Percentiles rank a stretch among this genome's conserved stretches.
phyloP scores from a whole-genome alignment of 208 protist genomes.

The Kentomonas sorsogonicus region DNA sequence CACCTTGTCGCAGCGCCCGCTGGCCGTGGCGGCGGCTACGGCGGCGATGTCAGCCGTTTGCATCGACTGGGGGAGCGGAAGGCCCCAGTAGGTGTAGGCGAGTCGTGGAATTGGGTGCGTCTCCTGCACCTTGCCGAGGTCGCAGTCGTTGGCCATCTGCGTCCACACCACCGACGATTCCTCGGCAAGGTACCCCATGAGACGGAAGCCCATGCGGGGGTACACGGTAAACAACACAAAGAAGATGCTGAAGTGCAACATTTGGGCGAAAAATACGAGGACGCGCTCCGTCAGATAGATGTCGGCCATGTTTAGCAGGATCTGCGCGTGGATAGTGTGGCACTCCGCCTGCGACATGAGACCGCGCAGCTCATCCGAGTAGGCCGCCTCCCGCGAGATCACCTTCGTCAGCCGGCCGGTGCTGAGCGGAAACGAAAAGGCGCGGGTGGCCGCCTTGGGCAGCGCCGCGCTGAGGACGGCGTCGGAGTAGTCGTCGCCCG shows the following conservation, averaged over 20 bases:
- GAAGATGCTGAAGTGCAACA: conserved; percentile 44
- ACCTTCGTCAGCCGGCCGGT: too few relatives aligned
- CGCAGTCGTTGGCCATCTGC: conserved; percentile 82
- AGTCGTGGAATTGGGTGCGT: conserved; percentile 31
- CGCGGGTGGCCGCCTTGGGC: too few relatives aligned
- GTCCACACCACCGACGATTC: conserved; percentile 82
- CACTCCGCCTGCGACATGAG: conserved; percentile 57
- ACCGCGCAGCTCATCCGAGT: conserved; percentile 40
- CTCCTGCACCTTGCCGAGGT: conserved; percentile 62
- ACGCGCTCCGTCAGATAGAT: conserved; percentile 46
- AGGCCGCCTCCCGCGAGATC: conserved; percentile 13
- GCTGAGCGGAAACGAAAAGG: too few relatives aligned
- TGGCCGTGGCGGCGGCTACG: not conserved
- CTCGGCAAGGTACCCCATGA: conserved; percentile 70
- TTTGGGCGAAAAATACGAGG: conserved; percentile 43
- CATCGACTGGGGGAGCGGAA: too few relatives aligned
- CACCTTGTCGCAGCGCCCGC: not conserved
- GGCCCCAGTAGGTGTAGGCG: conserved; percentile 62
- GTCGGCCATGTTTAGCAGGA: conserved; percentile 59
- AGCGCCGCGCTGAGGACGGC: too few relatives aligned
- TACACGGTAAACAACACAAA: conserved; percentile 43
- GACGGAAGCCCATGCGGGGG: conserved; percentile 64
- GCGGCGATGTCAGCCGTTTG: not conserved
- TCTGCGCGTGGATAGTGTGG: conserved; percentile 52
- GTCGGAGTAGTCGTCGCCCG: too few relatives aligned